Base-by-base conservation (phyloP, 139 green algal species). In the Picochlorum sp. region DNA sequence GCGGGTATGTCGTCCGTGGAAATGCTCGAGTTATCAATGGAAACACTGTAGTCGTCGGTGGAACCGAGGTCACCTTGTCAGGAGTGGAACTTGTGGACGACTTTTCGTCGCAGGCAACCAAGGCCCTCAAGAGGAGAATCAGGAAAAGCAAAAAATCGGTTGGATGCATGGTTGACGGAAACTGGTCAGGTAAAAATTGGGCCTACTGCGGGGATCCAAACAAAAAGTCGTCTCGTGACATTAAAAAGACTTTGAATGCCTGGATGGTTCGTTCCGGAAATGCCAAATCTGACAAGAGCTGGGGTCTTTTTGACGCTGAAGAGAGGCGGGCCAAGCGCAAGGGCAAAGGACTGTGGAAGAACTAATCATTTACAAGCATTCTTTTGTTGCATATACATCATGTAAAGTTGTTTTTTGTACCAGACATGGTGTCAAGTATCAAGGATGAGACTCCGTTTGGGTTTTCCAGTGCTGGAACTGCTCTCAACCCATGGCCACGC, bases 311-410 rank as follows among this genome's bases (percentile, higher is more conserved):
- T 54, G 18, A 23, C 6, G 18, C 16, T 23, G 47, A 54, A 18
- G 47, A 54, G 47, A n/a, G 47, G 0, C 10, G 4, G 10, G 47
- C 47, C 16, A 54, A 54, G 47, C 16, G 47, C 47, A 54, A 54
- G 18, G 47, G 47, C 10, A 54, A 54, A 54, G 47, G 47, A n/a
- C 47, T 54, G 9, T 54, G 47, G 47, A 54, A 54, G 47, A 23
- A 54, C 18, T 54, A 4, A 13, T 38, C 4, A 2, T 28, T 4
- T 28, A 41, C 34, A 41, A 9, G 34, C 34, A 41, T 41, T 41
- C 34, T 9, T 41, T 41, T 41, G 8, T 10, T 30, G 26, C 26
- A 30, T 30, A 30, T 30, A 30, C 3, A 30, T 30, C 26, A 30
- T 30, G 26, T 30, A 30, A 30, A 4, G 26, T 30, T 30, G 26